Conservation (phyloP, 139 green algal species). For the Chlamydomonas sp. region DNA sequence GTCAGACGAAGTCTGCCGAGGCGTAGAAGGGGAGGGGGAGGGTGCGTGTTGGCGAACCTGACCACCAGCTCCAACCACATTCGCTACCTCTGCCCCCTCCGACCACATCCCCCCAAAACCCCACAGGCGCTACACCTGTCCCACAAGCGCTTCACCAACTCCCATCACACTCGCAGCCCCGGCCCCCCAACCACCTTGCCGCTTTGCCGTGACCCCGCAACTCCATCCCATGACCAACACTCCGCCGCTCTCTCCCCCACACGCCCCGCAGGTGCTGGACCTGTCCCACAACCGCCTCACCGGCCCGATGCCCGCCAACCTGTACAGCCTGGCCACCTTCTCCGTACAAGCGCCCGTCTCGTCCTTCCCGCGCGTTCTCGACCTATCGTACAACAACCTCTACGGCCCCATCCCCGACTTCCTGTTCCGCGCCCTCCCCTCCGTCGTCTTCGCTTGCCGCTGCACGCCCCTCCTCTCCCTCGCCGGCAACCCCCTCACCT, state of each 20-base stretch:
- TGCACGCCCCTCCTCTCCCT: neutral
- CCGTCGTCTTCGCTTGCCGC: neutral
- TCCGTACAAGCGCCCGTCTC: too few species aligned
- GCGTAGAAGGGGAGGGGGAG: too few species aligned
- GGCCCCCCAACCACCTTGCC: neutral
- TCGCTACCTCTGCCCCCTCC: too few species aligned
- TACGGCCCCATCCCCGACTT: neutral
- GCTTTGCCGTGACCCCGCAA: neutral
- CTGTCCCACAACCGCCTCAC: neutral
- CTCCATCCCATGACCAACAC: too few species aligned
- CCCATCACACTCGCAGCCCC: too few species aligned
- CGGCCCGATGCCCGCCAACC: neutral
- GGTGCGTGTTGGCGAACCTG: too few species aligned
- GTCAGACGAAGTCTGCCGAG: too few species aligned
- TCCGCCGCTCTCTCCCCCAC: neutral
- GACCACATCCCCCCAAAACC: too few species aligned
- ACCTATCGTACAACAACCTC: neutral
- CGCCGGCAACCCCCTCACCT: neutral
- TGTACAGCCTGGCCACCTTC: neutral
- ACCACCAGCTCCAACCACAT: too few species aligned
- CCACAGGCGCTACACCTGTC: too few species aligned
- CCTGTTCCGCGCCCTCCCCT: neutral
- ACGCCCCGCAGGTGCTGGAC: conserved; percentile 15
- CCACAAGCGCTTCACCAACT: too few species aligned
- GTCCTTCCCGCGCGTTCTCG: neutral